These are phyloP conservation scores for Colletotrichum echinochloae DNA, from an alignment of 2,329 filamentous ascomycete species.

Conservation along the genomic window DNA sequence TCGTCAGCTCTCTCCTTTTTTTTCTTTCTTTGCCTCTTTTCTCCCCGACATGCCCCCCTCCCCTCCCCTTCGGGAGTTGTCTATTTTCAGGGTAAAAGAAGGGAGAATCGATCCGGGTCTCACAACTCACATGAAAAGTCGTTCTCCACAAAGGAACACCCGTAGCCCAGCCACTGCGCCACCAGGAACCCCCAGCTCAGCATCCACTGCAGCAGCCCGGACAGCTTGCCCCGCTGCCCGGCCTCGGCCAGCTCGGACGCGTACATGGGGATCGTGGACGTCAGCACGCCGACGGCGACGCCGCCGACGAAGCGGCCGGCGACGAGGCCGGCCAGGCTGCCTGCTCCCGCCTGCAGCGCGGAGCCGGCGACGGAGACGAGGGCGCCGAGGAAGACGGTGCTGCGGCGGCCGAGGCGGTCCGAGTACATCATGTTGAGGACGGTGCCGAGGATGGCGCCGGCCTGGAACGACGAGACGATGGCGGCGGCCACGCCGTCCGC, in stretches of 20 bases:
- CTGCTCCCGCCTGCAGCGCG: conserved; percentile 49
- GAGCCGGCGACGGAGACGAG: conserved; percentile 48
- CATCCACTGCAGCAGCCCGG: conserved; percentile 59
- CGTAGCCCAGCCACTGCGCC: conserved; percentile 52
- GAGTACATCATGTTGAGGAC: conserved; percentile 49
- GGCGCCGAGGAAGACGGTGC: conserved; percentile 47
- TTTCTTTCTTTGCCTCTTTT: background rate
- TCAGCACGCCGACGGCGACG: conserved; percentile 61
- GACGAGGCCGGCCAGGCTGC: conserved; percentile 56
- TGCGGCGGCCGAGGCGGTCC: conserved; percentile 47
- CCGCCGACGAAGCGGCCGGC: conserved; percentile 63
- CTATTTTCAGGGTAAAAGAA: too few relatives aligned
- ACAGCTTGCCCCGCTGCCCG: conserved; percentile 53
- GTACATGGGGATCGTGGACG: conserved; percentile 60
- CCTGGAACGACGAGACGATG: conserved; percentile 47
- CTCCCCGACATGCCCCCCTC: too few relatives aligned
- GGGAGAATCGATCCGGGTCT: conserved; percentile 11
- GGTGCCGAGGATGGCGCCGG: conserved; percentile 46
- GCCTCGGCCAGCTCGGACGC: conserved; percentile 56
- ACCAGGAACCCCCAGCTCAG: conserved; percentile 56
- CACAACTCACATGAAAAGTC: conserved; percentile 48
- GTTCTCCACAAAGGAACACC: conserved; percentile 46
- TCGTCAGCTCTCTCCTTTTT: background rate
- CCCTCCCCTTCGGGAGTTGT: too few relatives aligned
- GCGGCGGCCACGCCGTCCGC: conserved; percentile 44